Conservation (phyloP, 148 eudicot species). For the Agrostemma githago region DNA sequence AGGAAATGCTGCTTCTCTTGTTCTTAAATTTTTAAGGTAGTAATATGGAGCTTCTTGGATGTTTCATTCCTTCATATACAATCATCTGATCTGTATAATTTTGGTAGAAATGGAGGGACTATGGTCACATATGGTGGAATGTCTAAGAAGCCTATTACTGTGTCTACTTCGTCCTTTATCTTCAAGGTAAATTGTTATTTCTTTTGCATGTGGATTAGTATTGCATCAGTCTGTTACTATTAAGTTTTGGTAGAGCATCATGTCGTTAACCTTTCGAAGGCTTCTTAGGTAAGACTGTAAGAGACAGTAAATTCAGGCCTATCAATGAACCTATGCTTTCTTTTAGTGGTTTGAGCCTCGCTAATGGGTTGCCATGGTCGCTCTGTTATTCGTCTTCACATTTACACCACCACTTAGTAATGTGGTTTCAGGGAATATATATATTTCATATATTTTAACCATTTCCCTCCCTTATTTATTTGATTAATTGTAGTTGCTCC, state of each 20-base stretch:
- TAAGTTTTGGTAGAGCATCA: background rate
- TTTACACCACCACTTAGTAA: background rate
- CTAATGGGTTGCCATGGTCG: background rate
- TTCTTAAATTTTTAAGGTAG: constrained; percentile 78
- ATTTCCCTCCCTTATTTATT: background rate
- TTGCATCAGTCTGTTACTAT: background rate
- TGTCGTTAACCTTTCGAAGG: background rate
- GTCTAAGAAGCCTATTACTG: constrained; percentile 84
- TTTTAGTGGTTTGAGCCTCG: background rate
- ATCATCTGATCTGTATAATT: background rate
- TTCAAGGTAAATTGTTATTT: constrained; percentile 55
- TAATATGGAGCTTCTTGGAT: background rate
- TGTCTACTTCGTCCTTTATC: constrained; percentile 81
- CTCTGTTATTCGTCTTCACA: background rate
- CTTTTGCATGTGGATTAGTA: constrained; percentile 9
- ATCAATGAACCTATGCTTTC: background rate
- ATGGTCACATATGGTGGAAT: constrained; percentile 99
- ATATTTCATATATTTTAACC: background rate
- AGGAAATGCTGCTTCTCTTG: constrained; percentile 83
- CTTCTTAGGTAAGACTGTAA: background rate
- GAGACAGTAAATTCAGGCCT: background rate
- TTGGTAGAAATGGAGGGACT: constrained; percentile 73
- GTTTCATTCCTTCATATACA: background rate
- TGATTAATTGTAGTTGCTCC: background rate
- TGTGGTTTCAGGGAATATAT: background rate